A percentile compares a stretch with the other conserved stretches of the same genome.
phyloP scores from a whole-genome alignment of 1,284 basidiomycete species.

The Malassezia nana region DNA sequence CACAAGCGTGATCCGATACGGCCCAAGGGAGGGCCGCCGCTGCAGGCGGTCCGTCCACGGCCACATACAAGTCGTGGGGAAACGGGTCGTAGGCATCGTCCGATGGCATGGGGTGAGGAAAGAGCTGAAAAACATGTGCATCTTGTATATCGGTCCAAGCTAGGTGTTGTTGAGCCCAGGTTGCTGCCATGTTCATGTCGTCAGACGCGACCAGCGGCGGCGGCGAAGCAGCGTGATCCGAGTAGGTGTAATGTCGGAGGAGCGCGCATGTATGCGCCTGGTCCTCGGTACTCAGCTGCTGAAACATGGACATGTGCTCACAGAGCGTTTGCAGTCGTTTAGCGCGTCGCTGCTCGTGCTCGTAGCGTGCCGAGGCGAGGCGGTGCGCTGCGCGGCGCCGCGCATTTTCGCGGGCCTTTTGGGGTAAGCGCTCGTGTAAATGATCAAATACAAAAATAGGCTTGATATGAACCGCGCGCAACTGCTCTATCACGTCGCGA shows the following conservation, averaged over 20 bases:
- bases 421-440: conserved; percentile 4
- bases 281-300: neutral
- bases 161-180: neutral
- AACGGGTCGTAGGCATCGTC: neutral
- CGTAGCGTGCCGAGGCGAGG: neutral
- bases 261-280: neutral
- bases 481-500: neutral
- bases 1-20: neutral
- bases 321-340: conserved; percentile 1
- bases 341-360: neutral
- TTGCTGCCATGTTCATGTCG: neutral
- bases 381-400: neutral
- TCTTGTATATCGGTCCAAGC: neutral
- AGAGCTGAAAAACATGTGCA: neutral
- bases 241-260: neutral
- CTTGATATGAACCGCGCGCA: neutral
- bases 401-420: conserved; percentile 6
- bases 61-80: neutral
- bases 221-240: neutral
- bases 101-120: neutral
- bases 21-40: neutral
- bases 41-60: neutral
- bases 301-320: neutral
- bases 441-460: conserved; percentile 19
- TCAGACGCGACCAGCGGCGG: neutral